These are phyloP conservation scores for Lachnellula subtilissima DNA, from an alignment of 2,329 filamentous ascomycete genomes.

Conservation along the genomic window DNA sequence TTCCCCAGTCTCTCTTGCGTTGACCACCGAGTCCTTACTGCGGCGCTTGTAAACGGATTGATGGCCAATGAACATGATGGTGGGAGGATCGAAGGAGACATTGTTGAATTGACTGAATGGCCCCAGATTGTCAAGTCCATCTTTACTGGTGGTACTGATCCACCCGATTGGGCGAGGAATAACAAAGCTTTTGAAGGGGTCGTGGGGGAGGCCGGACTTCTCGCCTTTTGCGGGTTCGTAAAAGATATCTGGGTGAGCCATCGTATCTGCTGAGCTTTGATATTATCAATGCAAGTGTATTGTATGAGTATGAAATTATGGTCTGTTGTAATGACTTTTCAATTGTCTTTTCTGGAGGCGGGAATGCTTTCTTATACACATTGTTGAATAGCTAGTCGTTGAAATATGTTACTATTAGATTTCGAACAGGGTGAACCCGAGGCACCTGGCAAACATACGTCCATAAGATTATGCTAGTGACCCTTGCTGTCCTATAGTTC, in stretches of 20 bases:
- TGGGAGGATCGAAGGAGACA: conserved; percentile 14
- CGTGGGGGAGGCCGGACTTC: conserved; percentile 8
- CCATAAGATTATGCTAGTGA: too few relatives aligned
- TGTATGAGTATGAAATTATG: too few relatives aligned
- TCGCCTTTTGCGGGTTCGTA: conserved; percentile 9
- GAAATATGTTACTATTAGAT: too few relatives aligned
- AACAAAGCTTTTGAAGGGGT: conserved; percentile 9
- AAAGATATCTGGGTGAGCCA: conserved; percentile 7
- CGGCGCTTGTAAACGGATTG: conserved; percentile 10
- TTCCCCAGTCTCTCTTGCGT: conserved; percentile 13
- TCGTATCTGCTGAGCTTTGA: background rate
- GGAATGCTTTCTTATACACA: too few relatives aligned
- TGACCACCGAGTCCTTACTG: conserved; percentile 13
- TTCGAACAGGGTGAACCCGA: too few relatives aligned
- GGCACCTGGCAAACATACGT: too few relatives aligned
- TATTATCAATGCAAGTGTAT: too few relatives aligned
- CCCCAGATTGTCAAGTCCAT: conserved; percentile 10
- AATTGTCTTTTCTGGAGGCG: too few relatives aligned
- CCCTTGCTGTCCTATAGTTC: too few relatives aligned
- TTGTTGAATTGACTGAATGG: conserved; percentile 15
- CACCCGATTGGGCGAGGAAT: conserved; percentile 5
- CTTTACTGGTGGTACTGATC: conserved; percentile 7
- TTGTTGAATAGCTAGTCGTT: too few relatives aligned
- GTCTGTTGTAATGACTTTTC: too few relatives aligned
- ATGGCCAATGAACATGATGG: conserved; percentile 13